These are phyloP conservation scores for Quillaja saponaria DNA, from an alignment of 306 rosid species.

Conservation along the genomic window DNA sequence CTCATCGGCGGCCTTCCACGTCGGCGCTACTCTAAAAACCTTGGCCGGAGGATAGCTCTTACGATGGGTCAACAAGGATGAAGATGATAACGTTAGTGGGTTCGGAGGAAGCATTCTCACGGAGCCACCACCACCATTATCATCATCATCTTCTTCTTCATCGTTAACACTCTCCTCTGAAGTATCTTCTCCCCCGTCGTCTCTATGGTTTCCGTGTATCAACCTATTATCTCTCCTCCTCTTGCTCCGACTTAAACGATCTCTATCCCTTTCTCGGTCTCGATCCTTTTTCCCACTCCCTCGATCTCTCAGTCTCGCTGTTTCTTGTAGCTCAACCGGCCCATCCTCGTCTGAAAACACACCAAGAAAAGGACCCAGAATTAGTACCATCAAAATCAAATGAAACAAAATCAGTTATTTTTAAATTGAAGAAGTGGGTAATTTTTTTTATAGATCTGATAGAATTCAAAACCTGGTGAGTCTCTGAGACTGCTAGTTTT, in stretches of 20 bases:
- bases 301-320: constrained; percentile 73
- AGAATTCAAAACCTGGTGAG: constrained; percentile 74
- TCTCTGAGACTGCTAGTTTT: constrained; percentile 76
- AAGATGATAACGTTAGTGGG: constrained; percentile 37
- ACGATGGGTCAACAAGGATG: constrained; percentile 59
- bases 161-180: constrained; percentile 93
- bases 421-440: background rate
- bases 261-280: constrained; percentile 64
- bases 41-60: constrained; percentile 80
- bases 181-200: constrained; percentile 76
- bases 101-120: constrained; percentile 90
- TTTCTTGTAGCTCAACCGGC: constrained; percentile 72
- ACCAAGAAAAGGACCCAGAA: background rate
- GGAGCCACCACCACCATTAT: constrained; percentile 51
- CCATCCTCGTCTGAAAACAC: constrained; percentile 83
- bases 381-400: background rate
- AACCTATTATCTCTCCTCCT: constrained; percentile 78
- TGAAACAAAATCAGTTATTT: background rate
- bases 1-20: constrained; percentile 91
- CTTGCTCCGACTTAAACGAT: constrained; percentile 80
- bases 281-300: constrained; percentile 78
- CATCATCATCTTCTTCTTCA: constrained; percentile 80
- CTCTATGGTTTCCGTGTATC: constrained; percentile 68
- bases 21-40: constrained; percentile 66
- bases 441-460: constrained; percentile 55